Conservation (phyloP, 2,329 filamentous ascomycete genomes). For the Cytospora piceae region DNA sequence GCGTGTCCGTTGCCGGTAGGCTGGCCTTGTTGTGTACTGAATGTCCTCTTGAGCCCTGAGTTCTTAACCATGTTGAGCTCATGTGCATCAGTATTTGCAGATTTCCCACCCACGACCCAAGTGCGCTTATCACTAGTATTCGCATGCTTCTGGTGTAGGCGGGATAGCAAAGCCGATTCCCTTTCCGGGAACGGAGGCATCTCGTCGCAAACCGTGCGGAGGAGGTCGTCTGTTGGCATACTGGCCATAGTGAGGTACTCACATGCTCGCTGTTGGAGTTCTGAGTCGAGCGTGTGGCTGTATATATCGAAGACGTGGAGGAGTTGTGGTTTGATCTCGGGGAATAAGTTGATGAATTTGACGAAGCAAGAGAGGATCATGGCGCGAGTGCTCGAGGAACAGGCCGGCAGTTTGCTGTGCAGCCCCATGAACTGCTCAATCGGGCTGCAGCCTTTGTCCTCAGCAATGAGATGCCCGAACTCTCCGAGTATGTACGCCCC, state of each 20-base stretch:
- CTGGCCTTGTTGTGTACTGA: constrained; percentile 64
- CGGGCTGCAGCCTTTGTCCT: constrained; percentile 87
- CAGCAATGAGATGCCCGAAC: constrained; percentile 94
- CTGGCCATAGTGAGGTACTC: constrained; percentile 89
- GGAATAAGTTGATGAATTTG: constrained; percentile 98
- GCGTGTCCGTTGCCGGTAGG: constrained; percentile 52
- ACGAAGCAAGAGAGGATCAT: constrained; percentile 95
- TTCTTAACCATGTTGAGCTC: constrained; percentile 83
- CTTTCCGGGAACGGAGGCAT: constrained; percentile 98
- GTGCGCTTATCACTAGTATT: constrained; percentile 93
- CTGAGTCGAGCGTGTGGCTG: constrained; percentile 91
- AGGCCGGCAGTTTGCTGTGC: constrained; percentile 85
- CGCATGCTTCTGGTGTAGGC: constrained; percentile 91
- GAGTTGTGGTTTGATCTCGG: constrained; percentile 95
- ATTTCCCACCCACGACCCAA: constrained; percentile 97
- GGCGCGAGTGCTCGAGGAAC: constrained; percentile 85
- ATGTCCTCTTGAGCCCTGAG: constrained; percentile 82
- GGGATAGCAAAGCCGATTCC: constrained; percentile 86
- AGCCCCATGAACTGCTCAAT: constrained; percentile 96
- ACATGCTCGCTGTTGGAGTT: constrained; percentile 93
- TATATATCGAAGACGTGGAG: constrained; percentile 89
- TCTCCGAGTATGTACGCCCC: constrained; percentile 95
- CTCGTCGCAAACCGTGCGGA: constrained; percentile 94
- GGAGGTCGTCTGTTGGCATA: constrained; percentile 84
- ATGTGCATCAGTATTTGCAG: constrained; percentile 80